Base-by-base conservation (phyloP, 2,329 filamentous ascomycete genomes). In the Keithomyces neogunnii region DNA sequence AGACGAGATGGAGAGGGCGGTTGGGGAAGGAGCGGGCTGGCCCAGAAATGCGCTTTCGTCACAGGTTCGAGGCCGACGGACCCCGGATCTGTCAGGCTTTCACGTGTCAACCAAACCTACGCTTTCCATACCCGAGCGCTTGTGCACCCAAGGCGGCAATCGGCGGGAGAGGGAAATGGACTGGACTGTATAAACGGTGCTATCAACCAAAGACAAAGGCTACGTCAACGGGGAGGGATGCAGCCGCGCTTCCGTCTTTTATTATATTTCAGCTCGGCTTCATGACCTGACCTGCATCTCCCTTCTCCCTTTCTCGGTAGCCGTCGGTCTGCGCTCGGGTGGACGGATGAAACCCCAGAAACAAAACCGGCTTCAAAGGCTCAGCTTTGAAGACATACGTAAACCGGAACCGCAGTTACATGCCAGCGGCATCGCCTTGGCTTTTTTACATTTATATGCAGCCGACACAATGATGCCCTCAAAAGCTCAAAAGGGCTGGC, bases 311-410 rank as follows among this genome's bases (percentile, higher is more conserved):
- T 35, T 35, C 51, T 67, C 65, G 66, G 66, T 62, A 65, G 55
- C 60, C 58, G 61, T 61, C 63, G 65, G 63, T 59, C 59, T 64
- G 51, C 35, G 58, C 62, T 68, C 65, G 66, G 65, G 56, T 61
- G 60, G 60, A 66, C 62, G 64, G 66, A 65, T 51, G 33, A 19
- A 19, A 19, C 19, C 19, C 19, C 36, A 19, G 35, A 49, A 10
- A 32, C 44, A 46, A 9, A n/a, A 46, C 45, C n/a, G 26, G 45
- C 35, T 48, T 45, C 45, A 32, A 38, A 33, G 29, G 40, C 45
- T 19, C 19, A 19, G 19, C 19, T 19, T 19, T 19, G 19, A 19
- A 19, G 19, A 19, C 19, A 19, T 19, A 19, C 19, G 19, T 19
- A 19, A 19, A 19, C 19, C 19, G 19, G 19, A 19, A 19, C 19